A percentile compares a stretch with the other conserved stretches of the same genome.
phyloP scores from a whole-genome alignment of 2,329 filamentous ascomycete species.

The Fusarium pseudonygamai region DNA sequence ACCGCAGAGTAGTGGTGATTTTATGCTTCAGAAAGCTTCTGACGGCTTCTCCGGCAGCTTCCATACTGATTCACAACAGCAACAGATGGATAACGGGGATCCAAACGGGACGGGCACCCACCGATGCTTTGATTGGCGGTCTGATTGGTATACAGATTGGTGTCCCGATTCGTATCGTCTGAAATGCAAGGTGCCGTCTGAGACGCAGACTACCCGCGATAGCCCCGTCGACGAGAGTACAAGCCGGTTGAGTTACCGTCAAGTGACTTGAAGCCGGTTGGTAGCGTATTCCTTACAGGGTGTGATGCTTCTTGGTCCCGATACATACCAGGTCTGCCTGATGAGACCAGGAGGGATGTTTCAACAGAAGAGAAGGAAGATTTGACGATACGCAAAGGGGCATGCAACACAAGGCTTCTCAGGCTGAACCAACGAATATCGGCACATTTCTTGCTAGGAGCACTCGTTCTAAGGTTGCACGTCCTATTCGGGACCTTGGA shows the following conservation, averaged over 20 bases:
- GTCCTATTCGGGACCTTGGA: conserved; percentile 22
- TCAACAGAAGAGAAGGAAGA: conserved; percentile 23
- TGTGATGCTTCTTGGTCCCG: conserved; percentile 34
- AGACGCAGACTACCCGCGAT: conserved; percentile 41
- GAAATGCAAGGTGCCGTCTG: conserved; percentile 45
- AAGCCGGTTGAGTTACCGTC: conserved; percentile 39
- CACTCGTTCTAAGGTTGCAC: conserved; percentile 28
- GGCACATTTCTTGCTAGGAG: conserved; percentile 31
- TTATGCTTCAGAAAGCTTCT: conserved; percentile 27
- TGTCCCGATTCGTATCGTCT: conserved; percentile 40
- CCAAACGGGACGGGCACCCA: conserved; percentile 32
- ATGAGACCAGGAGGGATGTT: conserved; percentile 39
- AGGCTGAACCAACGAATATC: conserved; percentile 25
- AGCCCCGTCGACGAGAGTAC: conserved; percentile 39
- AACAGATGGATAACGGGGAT: conserved; percentile 25
- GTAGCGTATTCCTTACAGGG: conserved; percentile 38
- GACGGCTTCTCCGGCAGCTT: conserved; percentile 29
- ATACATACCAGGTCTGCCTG: conserved; percentile 34
- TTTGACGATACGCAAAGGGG: conserved; percentile 37
- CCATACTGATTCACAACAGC: conserved; percentile 32
- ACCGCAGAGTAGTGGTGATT: conserved; percentile 36
- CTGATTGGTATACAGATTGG: conserved; percentile 32
- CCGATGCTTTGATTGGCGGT: conserved; percentile 32
- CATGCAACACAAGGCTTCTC: conserved; percentile 25
- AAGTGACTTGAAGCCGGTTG: conserved; percentile 39